Conservation (phyloP, 345 rosid species). For the Moricandia moricandioides region DNA sequence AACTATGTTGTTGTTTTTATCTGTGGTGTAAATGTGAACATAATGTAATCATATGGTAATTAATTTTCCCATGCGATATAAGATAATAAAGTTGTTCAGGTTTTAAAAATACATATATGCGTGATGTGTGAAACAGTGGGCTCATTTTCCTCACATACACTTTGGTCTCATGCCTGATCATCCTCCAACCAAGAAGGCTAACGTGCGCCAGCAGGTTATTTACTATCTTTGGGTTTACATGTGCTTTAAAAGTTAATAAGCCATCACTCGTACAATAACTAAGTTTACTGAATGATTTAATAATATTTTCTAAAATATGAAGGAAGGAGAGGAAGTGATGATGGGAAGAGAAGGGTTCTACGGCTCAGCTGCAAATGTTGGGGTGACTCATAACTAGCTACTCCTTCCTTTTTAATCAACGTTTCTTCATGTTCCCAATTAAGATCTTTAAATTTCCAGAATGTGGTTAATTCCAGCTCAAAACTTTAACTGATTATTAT, state of each 20-base stretch:
- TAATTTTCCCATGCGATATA: no score
- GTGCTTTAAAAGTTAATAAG: not conserved
- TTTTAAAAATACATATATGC: not conserved
- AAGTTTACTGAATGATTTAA: not conserved
- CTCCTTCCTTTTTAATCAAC: not conserved
- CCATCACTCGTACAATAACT: not conserved
- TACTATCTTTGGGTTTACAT: conserved; percentile 20
- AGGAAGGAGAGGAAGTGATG: conserved; percentile 67
- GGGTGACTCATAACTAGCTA: conserved; percentile 54
- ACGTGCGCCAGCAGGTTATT: conserved; percentile 60
- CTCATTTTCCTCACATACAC: conserved; percentile 95
- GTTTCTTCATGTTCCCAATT: not conserved
- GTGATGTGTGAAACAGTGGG: conserved; percentile 58
- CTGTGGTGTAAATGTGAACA: not conserved
- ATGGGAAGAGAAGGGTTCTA: conserved; percentile 71
- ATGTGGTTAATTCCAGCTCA: conserved; percentile 13
- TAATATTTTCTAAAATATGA: conserved; percentile 32
- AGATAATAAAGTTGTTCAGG: not conserved
- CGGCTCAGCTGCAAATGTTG: conserved; percentile 62
- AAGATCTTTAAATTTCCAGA: not conserved
- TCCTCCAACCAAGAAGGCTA: conserved; percentile 77
- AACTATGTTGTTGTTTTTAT: not conserved
- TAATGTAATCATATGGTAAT: not conserved
- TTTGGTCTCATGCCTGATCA: conserved; percentile 95
- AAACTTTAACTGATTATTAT: conserved; percentile 9